phyloP scores from a whole-genome alignment of 2,329 filamentous ascomycete species.

The Sclerotinia subarctica region DNA sequence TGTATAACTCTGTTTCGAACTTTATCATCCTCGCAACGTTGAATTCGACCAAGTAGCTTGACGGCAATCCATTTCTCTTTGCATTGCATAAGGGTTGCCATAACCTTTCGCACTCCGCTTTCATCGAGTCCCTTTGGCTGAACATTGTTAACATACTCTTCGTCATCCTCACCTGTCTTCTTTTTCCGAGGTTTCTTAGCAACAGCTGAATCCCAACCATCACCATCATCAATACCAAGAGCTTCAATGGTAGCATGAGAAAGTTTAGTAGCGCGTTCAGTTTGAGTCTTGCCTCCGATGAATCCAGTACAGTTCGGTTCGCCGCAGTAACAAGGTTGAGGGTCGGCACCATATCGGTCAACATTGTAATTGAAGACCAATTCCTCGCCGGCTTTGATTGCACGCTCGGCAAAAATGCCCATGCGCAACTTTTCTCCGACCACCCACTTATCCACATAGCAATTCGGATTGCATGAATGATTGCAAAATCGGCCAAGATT shows the following conservation, averaged over 20 bases:
- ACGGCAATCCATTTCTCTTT: constrained; percentile 99
- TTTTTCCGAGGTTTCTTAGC: constrained; percentile 91
- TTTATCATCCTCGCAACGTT: constrained; percentile 79
- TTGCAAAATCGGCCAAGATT: constrained; percentile 98
- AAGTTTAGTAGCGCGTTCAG: constrained; percentile 88
- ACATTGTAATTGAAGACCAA: constrained; percentile 99
- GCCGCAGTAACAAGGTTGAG: constrained; percentile 93
- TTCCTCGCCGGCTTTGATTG: constrained; percentile 85
- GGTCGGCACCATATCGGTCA: constrained; percentile 93
- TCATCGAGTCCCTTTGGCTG: constrained; percentile 77
- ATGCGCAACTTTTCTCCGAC: constrained; percentile 96
- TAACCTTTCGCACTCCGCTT: constrained; percentile 84
- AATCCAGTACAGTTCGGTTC: constrained; percentile 94
- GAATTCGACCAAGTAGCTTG: constrained; percentile 86
- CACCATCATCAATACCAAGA: constrained; percentile 87
- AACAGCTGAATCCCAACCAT: constrained; percentile 87
- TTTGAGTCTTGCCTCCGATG: constrained; percentile 97
- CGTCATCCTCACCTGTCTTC: constrained; percentile 85
- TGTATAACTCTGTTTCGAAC: constrained; percentile 86
- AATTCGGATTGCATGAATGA: constrained; percentile 98
- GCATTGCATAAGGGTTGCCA: constrained; percentile 95
- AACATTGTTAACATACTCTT: constrained; percentile 91
- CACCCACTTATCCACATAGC: constrained; percentile 99
- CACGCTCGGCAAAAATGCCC: constrained; percentile 92
- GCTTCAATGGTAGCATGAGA: constrained; percentile 88